These are phyloP conservation scores for Metarhizium guizhouense DNA, from an alignment of 2,329 filamentous ascomycete species.

Conservation along the genomic window DNA sequence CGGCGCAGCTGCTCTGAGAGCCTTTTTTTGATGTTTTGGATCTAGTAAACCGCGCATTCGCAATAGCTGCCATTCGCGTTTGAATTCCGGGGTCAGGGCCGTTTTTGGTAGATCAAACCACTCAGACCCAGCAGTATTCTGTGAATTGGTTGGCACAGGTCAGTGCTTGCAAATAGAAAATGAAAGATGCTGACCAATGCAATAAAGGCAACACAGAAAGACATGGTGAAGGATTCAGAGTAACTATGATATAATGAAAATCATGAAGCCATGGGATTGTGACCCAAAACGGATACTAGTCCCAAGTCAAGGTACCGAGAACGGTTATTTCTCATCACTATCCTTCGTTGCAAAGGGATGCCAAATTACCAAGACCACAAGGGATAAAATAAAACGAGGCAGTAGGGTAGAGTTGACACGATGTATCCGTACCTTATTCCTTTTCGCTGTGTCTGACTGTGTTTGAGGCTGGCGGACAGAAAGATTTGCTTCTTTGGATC, in stretches of 20 bases:
- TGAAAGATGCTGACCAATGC: not conserved
- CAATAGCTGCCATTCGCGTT: slow-evolving; percentile 80
- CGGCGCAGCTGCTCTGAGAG: slow-evolving; percentile 56
- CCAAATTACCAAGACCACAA: not conserved
- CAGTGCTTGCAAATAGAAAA: not conserved
- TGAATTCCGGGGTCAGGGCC: slow-evolving; percentile 73
- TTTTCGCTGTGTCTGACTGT: not conserved
- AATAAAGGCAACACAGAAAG: not conserved
- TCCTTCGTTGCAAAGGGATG: slow-evolving; percentile 1
- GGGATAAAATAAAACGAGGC: not conserved
- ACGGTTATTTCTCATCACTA: slow-evolving; percentile 32
- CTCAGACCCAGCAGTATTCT: slow-evolving; percentile 60
- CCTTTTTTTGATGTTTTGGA: slow-evolving; percentile 89
- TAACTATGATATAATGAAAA: slow-evolving; percentile 59
- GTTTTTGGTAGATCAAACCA: slow-evolving; percentile 90
- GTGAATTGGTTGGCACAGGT: not conserved
- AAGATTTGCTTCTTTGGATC: not conserved
- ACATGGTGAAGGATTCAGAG: slow-evolving; percentile 43
- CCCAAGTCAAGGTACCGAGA: slow-evolving; percentile 28
- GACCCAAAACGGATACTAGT: slow-evolving; percentile 31
- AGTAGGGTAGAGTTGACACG: not conserved
- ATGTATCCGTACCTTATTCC: not conserved
- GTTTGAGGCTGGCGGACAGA: not conserved
- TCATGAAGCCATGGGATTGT: slow-evolving; percentile 51
- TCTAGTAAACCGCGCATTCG: slow-evolving; percentile 85